Conservation (phyloP, 176 grass and related monocot genomes). For the sorghum (Sorghum bicolor) region Sorghum_bicolor_NCBIv3 NC_012876.2:64302501-64303000, state of each 20-base stretch:
- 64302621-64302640: constrained; percentile 50
- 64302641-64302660: constrained; percentile 80
- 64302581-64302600: too few species aligned
- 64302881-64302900: constrained; percentile 57
- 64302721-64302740: neutral
- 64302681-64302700: constrained; percentile 53
- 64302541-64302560: too few species aligned
- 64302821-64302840: too few species aligned
- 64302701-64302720: constrained; percentile 36
- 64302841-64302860: neutral
- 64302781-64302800: neutral
- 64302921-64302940: constrained; percentile 92
- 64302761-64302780: neutral
- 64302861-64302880: constrained; percentile 54
- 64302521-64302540: too few species aligned
- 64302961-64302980: constrained; percentile 55
- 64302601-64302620: constrained; percentile 41
- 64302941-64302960: constrained; percentile 51
- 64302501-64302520: neutral
- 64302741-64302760: too few species aligned
- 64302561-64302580: too few species aligned
- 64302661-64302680: constrained; percentile 76
- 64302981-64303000: constrained; percentile 77
- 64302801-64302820: too few species aligned
- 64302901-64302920: constrained; percentile 87